phyloP scores from a whole-genome alignment of 108 stramenopile species.

The Aurantiochytrium sp. region DNA sequence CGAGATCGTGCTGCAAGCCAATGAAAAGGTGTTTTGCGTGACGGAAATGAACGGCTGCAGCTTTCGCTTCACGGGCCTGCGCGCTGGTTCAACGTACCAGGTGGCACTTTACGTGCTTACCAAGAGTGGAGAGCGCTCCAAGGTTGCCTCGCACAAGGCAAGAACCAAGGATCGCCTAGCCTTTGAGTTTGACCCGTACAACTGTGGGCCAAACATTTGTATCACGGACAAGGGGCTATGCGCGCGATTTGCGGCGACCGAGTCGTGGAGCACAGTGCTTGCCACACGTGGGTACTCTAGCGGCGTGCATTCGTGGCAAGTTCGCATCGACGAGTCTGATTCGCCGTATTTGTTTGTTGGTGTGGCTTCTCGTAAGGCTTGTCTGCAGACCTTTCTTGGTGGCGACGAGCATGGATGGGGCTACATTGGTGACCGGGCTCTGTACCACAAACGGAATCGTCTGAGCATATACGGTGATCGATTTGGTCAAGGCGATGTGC shows the following conservation, averaged over 20 bases:
- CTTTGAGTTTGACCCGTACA: constrained; percentile 18
- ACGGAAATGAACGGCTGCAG: neutral
- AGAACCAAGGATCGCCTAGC: neutral
- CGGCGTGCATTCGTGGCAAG: constrained; percentile 38
- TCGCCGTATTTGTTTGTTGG: constrained; percentile 90
- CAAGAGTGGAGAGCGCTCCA: neutral
- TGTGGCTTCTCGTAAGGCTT: constrained; percentile 76
- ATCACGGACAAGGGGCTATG: neutral
- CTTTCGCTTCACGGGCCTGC: neutral
- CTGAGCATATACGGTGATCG: constrained; percentile 51
- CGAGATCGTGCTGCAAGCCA: neutral
- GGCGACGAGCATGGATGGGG: constrained; percentile 96
- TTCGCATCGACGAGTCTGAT: constrained; percentile 71
- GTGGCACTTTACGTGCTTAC: neutral
- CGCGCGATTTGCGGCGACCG: constrained; percentile 23
- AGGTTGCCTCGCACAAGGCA: neutral
- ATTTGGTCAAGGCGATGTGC: constrained; percentile 38
- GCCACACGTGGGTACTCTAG: constrained; percentile 24
- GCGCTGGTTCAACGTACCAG: neutral
- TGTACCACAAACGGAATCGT: constrained; percentile 82
- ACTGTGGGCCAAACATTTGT: constrained; percentile 25
- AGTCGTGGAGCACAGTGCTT: constrained; percentile 44
- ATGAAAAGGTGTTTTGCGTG: neutral
- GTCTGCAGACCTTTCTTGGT: constrained; percentile 79
- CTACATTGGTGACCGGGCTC: constrained; percentile 87